phyloP scores from a whole-genome alignment of 2,329 filamentous ascomycete species.

The Ceratocystis smalleyi region DNA sequence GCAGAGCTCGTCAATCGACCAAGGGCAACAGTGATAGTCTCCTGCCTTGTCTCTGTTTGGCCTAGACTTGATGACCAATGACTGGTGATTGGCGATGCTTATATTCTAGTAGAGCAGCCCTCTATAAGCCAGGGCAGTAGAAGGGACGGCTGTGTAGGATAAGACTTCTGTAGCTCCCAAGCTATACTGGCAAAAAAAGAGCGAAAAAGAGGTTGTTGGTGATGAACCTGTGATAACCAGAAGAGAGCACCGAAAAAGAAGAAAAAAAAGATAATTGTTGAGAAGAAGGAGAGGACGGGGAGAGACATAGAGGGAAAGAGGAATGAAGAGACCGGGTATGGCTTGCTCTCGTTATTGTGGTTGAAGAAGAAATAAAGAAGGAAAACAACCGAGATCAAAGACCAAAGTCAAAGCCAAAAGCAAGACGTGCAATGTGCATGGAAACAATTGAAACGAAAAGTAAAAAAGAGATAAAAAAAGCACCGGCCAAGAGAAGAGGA shows the following conservation, averaged over 20 bases:
- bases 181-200: too few species aligned
- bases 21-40: background rate
- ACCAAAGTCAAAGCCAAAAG: background rate
- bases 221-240: background rate
- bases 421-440: background rate
- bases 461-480: background rate
- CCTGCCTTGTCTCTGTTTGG: too few species aligned
- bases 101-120: background rate
- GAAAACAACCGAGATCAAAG: conserved; percentile 5
- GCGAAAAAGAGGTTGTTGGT: too few species aligned
- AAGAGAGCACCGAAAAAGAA: background rate
- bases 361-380: conserved; percentile 1
- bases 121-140: background rate
- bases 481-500: background rate
- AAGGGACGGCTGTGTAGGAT: too few species aligned
- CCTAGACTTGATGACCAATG: too few species aligned
- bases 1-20: background rate
- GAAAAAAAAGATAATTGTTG: background rate
- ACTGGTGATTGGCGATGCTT: background rate
- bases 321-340: background rate
- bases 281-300: too few species aligned
- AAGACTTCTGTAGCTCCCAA: too few species aligned
- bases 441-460: background rate
- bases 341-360: background rate
- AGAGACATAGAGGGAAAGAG: too few species aligned